Evolutionary conservation across 2,329 filamentous ascomycete genomes (phyloP), one percentile per base, ranked within the genome.

Genomic region (Aspergillus intermedius): DNA sequence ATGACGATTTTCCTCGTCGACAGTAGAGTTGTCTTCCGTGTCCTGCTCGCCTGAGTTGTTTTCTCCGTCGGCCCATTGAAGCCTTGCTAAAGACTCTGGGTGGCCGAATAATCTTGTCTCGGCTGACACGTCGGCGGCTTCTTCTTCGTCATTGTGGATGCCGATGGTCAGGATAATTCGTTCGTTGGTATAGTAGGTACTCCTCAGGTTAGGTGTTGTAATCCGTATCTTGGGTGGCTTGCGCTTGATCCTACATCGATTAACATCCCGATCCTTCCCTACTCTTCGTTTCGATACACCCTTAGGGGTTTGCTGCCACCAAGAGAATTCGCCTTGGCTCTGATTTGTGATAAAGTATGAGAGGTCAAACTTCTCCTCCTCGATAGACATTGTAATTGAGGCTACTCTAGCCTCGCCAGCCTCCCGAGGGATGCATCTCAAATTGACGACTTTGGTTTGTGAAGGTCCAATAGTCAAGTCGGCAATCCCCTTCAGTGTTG

Each of bases 151-250:
- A 57, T 98, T 98, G 49, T 82, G 61, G 3, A 96, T 72, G 40
- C 85, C 80, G 35, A 97, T 74, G 0, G 77, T 71, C 19, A 97
- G 66, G 5, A 74, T 73, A 23, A 96, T 80, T 0, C 74, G 67
- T 70, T 98, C 93, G 59, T 94, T 86, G 1, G 87, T 87, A 63
- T 95, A 97, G 66, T 91, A 94, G 47, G 90, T 84, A 10, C 81
- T 77, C 49, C 78, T 74, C 6, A 84, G 68, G 37, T 81, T 77
- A 2, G 80, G 74, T 8, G 88, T 71, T 22, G 74, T 78, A 42
- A 98, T 81, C 57, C 88, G 83, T 73, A 98, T 82, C 68, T 96
- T 97, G 0, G 93, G 93, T 23, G 91, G 93, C 55, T 94, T 87
- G 1, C 93, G 91, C 47, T 90, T 77, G 21, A 98, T 83, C 48